Evolutionary conservation across 805 yeast species (phyloP), one percentile per base, ranked within the genome.

Genomic region (Wickerhamomyces subpelliculosus): DNA sequence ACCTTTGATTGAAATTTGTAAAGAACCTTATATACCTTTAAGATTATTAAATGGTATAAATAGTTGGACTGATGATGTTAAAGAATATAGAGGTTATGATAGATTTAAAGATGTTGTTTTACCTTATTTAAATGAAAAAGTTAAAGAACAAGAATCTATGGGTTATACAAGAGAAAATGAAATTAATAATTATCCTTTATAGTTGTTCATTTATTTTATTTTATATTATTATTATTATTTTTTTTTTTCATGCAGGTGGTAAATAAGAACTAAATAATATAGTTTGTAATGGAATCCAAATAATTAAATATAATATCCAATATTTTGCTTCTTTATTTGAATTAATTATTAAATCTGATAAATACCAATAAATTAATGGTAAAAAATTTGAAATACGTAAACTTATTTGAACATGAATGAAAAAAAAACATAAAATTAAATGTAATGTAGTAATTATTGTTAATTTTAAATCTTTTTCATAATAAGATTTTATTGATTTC

Each of bases 381-480:
- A 84, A 57, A 54, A 87, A 85, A 6, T 90, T 72, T 10, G 82
- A 74, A 5, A 89, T 73, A 38, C 98, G 68, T 28, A 84, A 86
- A 40, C 90, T 67, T 26, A 89, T 87, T 58, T 90, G 98, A 27
- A 82, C 84, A 57, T 90, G 89, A 75, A 93, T 85, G 36, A 77
- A 63, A 25, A 77, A 63, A 2, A 76, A 21, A 6, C 79, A 75
- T 5, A 83, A 62, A 5, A 75, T 35, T 3, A 80, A 35, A 44
- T 79, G 68, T 0, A 70, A 44, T 4, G 52, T 38, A 42, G 73
- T 69, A 27, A 75, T 63, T 7, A 65, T 34, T 17, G 71, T 52
- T 9, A 75, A 47, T 34, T 51, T 48, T 16, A 60, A 53, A 37
- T 63, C 44, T 51, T 48, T 53, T 34, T 55, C 54, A 47, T 69